These are phyloP conservation scores for Batrachochytrium dendrobatidis DNA, from an alignment of 371 early-diverging fungal species.

Conservation along the genomic window DNA sequence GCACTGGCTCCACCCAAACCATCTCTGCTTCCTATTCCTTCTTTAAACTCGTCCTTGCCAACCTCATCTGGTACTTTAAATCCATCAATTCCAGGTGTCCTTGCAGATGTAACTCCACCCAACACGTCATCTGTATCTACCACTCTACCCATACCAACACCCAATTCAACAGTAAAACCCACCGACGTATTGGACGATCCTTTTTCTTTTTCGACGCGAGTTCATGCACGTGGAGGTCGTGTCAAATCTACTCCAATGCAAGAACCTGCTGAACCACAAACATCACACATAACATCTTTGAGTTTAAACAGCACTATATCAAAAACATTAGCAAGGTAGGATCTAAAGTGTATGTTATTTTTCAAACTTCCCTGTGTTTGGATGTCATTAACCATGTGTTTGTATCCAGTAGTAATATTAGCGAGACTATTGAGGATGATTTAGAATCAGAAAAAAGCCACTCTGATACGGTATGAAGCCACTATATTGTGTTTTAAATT, in stretches of 20 bases:
- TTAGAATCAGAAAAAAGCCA: too few relatives aligned
- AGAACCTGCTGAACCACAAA: neutral
- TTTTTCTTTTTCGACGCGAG: neutral
- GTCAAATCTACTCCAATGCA: neutral
- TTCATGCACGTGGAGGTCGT: neutral
- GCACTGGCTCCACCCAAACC: neutral
- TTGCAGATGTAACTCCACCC: neutral
- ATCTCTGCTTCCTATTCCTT: neutral
- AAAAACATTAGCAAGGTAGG: too few relatives aligned
- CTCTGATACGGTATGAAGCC: too few relatives aligned
- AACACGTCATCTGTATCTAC: neutral
- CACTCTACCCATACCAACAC: neutral
- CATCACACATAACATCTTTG: too few relatives aligned
- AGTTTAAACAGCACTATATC: too few relatives aligned
- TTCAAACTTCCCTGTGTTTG: too few relatives aligned
- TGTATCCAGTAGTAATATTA: too few relatives aligned
- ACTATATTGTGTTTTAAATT: too few relatives aligned
- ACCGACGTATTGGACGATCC: slow-evolving; percentile 1
- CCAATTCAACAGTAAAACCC: neutral
- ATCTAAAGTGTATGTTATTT: too few relatives aligned
- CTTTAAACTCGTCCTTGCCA: neutral
- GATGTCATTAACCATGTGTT: too few relatives aligned
- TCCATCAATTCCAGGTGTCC: neutral
- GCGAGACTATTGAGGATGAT: too few relatives aligned
- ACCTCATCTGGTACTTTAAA: neutral